Base-by-base conservation (phyloP, 345 rosid genomes). In the Balakata baccata region DNA sequence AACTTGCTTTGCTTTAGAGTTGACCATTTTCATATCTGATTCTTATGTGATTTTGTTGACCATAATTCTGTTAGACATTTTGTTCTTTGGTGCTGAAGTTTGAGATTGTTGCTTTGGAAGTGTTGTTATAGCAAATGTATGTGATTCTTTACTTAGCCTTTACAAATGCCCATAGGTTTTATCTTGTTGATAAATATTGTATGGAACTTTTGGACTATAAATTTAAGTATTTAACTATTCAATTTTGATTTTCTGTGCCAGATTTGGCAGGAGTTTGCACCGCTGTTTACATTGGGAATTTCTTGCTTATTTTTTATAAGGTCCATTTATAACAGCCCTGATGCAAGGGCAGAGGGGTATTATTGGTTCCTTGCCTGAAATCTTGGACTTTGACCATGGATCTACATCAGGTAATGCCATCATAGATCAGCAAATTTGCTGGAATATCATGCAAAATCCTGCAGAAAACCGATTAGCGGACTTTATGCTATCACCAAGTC, bases 321-420 rank as follows among this genome's bases (percentile, higher is more conserved):
- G 66, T 69, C 61, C 59, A 51, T 72, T 60, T n/a, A 37, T 61
- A 68, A 41, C 64, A 76, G 71, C 85, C 85, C 86, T 77, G 80
- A 94, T 94, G 98, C 97, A 90, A 84, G 89, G 97, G 85, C 90
- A 89, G 73, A 89, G 90, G 81, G 89, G 90, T 71, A 81, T 86
- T 3, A 72, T 92, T 45, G 90, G 92, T 81, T 90, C 94, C 74
- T 81, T 92, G 76, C 86, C 96, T 68, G 96, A 86, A 76, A 71
- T 87, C 38, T 77, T 94, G 80, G 87, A 86, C 80, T 86, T 89
- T 74, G 97, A 94, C 58, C 92, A 84, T 78, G 97, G 90, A 52
- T 90, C 97, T 68, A 39, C 97, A 62, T 88, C 97, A 69, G 83
- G 77, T 69, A 87, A 81, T 79, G 78, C 87, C 68, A 79, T 82